phyloP scores from a whole-genome alignment of 176 grass and related monocot genomes.

The Carex littledalei region DNA sequence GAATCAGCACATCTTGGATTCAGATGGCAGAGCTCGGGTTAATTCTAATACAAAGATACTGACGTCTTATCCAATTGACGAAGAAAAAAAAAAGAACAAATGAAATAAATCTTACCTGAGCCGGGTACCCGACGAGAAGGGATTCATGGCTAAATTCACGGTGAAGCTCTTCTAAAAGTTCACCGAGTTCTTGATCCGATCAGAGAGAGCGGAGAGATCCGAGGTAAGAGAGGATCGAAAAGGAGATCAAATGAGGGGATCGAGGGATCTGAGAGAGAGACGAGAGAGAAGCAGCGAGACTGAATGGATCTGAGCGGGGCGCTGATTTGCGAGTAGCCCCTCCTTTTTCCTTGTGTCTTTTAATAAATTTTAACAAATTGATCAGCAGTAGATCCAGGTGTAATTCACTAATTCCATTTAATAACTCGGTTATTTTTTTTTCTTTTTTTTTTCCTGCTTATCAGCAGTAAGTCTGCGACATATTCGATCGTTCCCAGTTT shows the following conservation, averaged over 20 bases:
- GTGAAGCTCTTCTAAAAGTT: conserved; percentile 34
- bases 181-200: conserved; percentile 37
- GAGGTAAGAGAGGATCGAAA: background rate
- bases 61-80: background rate
- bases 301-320: conserved; percentile 54
- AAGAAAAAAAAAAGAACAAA: background rate
- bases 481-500: background rate
- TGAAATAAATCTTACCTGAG: conserved; percentile 61
- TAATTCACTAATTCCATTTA: conserved; percentile 2
- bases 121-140: conserved; percentile 95
- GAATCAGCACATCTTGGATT: background rate
- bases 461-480: background rate
- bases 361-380: background rate
- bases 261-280: conserved; percentile 59
- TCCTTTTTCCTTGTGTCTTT: background rate
- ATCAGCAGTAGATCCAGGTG: background rate
- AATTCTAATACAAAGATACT: background rate
- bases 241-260: conserved; percentile 23
- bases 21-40: background rate
- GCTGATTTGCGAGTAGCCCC: conserved; percentile 45
- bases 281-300: conserved; percentile 33
- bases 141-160: conserved; percentile 78
- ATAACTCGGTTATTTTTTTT: background rate
- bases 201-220: conserved; percentile 28
- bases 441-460: background rate